Base-by-base conservation (phyloP, 768 basidiomycete genomes). In the Gautieria morchelliformis region DNA sequence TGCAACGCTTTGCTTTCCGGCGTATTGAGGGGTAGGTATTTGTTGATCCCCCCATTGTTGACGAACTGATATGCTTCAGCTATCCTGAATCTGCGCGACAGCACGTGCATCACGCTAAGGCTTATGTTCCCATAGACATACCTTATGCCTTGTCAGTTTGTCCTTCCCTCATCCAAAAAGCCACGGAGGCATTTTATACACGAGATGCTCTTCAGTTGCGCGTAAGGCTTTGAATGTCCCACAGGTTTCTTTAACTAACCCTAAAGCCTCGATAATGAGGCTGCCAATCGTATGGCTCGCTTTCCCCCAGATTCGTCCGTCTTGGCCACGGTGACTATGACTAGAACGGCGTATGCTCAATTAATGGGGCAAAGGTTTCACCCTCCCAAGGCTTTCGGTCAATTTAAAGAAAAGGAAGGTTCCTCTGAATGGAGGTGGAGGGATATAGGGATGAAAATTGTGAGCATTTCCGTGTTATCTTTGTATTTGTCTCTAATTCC, bases 381-480 rank as follows among this genome's bases (percentile, higher is more conserved):
- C 66, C 87, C 95, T 5, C 93, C 94, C 1, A 93, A 88, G 66
- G 74, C 88, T 27, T 99, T 97, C 65, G 90, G 91, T 5, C 76
- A 77, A 53, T 87, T 84, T 76, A 68, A 74, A 60, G 86, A 84
- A 62, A 61, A 61, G 19, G 83, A 88, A 70, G 82, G 77, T 5
- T 81, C 79, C 1, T 70, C 74, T 42, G 84, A 89, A 62, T 82
- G 84, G 82, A 78, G 84, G 62, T 84, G 89, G 84, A 77, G 81
- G 58, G 89, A 93, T 69, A 68, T 90, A 30, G 95, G 95, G 8
- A 88, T 97, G 84, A 98, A 98, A 74, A 84, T 98, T 53, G 93
- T 89, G 59, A 50, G 80, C 69, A 22, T 27, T 27, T 27, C 27
- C 27, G 5, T 19, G 24, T 12, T 14, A 5, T 40, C 12, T 30